Base-by-base conservation (phyloP, 139 green algal species). In the Microglena sp. region DNA sequence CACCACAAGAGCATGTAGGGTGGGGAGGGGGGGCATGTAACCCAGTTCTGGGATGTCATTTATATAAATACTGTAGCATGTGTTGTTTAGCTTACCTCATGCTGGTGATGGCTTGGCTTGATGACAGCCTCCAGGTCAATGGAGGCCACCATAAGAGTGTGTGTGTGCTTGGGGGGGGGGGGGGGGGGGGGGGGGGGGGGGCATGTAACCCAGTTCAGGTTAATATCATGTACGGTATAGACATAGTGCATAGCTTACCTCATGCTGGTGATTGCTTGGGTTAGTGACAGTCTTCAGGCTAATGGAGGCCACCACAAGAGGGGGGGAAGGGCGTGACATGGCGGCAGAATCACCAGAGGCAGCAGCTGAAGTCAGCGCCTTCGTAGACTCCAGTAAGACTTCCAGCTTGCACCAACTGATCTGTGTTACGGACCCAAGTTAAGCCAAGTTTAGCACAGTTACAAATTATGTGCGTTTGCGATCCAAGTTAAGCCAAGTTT, bases 381-480 rank as follows among this genome's bases (percentile, higher is more conserved):
- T 96, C 66, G 79, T 63, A 7, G 45, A 60, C 5, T 69, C 55
- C 33, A 95, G 29, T 28, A 68, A 62, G 66, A 96, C 75, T 74
- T 97, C 93, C 59, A 97, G 65, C 66, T 89, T 90, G 81, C 92
- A 97, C 83, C 90, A 97, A 33, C 78, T 95, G 55, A 90, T 65
- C 85, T 93, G 75, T 29, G n/a, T n/a, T n/a, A n/a, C n/a, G n/a
- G n/a, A n/a, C n/a, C n/a, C n/a, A n/a, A n/a, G n/a, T n/a, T n/a
- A n/a, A n/a, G n/a, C n/a, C n/a, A n/a, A n/a, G n/a, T n/a, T n/a
- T n/a, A n/a, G n/a, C n/a, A n/a, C n/a, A n/a, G n/a, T n/a, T n/a
- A n/a, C n/a, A n/a, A n/a, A n/a, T n/a, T n/a, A n/a, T n/a, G n/a
- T n/a, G n/a, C n/a, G n/a, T n/a, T n/a, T n/a, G n/a, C n/a, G n/a